Conservation (phyloP, 2,329 filamentous ascomycete genomes). For the Botrytis pseudocinerea region DNA sequence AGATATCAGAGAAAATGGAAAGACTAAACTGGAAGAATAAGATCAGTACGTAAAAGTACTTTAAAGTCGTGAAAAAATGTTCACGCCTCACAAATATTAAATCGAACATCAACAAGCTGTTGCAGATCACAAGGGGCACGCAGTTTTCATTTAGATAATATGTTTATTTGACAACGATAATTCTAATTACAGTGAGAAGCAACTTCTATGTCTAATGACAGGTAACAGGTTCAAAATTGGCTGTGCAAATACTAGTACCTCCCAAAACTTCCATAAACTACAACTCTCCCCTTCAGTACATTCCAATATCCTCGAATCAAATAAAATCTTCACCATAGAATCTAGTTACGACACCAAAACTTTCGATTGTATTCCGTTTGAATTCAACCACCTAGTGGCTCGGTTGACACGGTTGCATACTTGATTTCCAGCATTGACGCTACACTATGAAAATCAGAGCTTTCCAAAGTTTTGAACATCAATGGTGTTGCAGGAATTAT, state of each 20-base stretch:
- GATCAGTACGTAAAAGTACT: conserved; percentile 81
- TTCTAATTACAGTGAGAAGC: conserved; percentile 21
- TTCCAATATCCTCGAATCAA: conserved; percentile 17
- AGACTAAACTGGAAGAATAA: conserved; percentile 70
- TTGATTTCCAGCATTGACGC: conserved; percentile 21
- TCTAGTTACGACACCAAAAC: background rate
- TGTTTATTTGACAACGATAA: conserved; percentile 14
- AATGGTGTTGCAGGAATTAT: background rate
- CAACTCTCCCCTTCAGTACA: conserved; percentile 17
- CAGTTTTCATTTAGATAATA: background rate
- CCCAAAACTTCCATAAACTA: conserved; percentile 20
- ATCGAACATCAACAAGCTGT: background rate
- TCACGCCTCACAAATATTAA: conserved; percentile 47
- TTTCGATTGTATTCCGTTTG: background rate
- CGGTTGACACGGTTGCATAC: background rate
- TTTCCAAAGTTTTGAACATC: conserved; percentile 13
- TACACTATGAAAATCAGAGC: conserved; percentile 1
- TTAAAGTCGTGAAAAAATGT: conserved; percentile 66
- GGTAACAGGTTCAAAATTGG: conserved; percentile 21
- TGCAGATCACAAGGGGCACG: background rate
- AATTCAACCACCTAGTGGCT: background rate
- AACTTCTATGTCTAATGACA: conserved; percentile 10
- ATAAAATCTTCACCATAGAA: background rate
- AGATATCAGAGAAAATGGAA: conserved; percentile 79
- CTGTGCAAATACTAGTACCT: conserved; percentile 22